phyloP scores from a whole-genome alignment of 208 protist genomes.

The Giardia duodenalis region DNA sequence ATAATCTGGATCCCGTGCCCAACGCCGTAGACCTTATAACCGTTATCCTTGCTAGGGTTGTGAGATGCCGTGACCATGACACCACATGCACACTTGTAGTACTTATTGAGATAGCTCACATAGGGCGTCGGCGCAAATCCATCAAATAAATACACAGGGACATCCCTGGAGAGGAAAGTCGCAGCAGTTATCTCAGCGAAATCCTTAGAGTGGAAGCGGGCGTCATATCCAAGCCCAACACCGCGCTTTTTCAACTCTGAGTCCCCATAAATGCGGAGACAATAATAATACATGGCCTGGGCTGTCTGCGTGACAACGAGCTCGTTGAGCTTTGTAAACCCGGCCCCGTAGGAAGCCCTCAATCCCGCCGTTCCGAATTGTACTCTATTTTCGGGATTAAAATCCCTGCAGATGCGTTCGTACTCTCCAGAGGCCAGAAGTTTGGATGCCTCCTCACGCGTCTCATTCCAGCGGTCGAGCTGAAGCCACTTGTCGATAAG shows the following conservation, averaged over 20 bases:
- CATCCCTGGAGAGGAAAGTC: constrained; percentile 16
- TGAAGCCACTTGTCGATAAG: background rate
- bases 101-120: constrained; percentile 26
- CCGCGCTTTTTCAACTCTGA: constrained; percentile 15
- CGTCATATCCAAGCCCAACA: constrained; percentile 42
- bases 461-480: background rate
- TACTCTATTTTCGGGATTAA: constrained; percentile 1
- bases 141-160: constrained; percentile 18
- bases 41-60: constrained; percentile 95
- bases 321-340: constrained; percentile 38
- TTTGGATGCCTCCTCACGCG: background rate
- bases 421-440: background rate
- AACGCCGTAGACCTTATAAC: constrained; percentile 75
- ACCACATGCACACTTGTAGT: constrained; percentile 29
- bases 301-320: constrained; percentile 38
- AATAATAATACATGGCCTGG: constrained; percentile 26
- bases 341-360: constrained; percentile 30
- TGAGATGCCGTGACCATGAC: constrained; percentile 57
- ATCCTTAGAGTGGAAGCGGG: constrained; percentile 7
- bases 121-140: constrained; percentile 31
- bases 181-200: constrained; percentile 41
- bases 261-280: background rate
- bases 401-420: background rate
- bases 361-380: constrained; percentile 43
- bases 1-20: constrained; percentile 64